These are phyloP conservation scores for Tolypocladium tropicale DNA, from an alignment of 2,329 filamentous ascomycete species.

Conservation along the genomic window DNA sequence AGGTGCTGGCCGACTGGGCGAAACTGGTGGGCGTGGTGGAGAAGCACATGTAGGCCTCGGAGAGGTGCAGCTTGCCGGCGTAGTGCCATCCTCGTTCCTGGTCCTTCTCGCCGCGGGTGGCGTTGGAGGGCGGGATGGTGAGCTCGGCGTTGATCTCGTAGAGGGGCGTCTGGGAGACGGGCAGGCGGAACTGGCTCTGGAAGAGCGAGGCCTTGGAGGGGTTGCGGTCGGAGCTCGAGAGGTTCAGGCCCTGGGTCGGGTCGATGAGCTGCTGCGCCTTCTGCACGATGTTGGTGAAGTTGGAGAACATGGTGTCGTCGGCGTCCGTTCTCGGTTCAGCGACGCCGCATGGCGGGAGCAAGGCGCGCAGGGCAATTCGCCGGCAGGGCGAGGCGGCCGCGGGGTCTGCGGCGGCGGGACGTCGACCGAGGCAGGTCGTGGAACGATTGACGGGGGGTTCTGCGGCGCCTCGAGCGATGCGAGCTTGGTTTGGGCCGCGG, in stretches of 20 bases:
- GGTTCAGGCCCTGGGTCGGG: constrained; percentile 65
- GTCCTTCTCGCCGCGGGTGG: constrained; percentile 59
- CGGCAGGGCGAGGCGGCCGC: neutral
- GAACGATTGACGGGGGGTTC: neutral
- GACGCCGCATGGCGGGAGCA: constrained; percentile 28
- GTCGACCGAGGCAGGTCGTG: neutral
- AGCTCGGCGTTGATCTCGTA: constrained; percentile 96
- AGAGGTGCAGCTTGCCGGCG: constrained; percentile 83
- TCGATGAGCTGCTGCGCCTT: constrained; percentile 95
- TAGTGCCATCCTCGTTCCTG: constrained; percentile 76
- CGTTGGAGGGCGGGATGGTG: constrained; percentile 67
- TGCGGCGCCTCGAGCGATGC: neutral
- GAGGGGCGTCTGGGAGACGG: constrained; percentile 81
- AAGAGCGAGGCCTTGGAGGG: constrained; percentile 90
- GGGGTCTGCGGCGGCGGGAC: neutral
- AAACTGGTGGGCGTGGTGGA: constrained; percentile 90
- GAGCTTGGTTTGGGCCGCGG: neutral
- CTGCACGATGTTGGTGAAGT: constrained; percentile 72
- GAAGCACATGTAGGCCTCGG: constrained; percentile 92
- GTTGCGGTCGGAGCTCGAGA: constrained; percentile 64
- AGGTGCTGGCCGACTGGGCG: constrained; percentile 65
- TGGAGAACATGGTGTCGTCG: constrained; percentile 45
- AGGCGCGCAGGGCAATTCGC: neutral
- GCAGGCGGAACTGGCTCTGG: constrained; percentile 92
- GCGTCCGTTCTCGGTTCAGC: constrained; percentile 14